phyloP scores from a whole-genome alignment of 306 rosid genomes.

The Castanea sativa region DNA sequence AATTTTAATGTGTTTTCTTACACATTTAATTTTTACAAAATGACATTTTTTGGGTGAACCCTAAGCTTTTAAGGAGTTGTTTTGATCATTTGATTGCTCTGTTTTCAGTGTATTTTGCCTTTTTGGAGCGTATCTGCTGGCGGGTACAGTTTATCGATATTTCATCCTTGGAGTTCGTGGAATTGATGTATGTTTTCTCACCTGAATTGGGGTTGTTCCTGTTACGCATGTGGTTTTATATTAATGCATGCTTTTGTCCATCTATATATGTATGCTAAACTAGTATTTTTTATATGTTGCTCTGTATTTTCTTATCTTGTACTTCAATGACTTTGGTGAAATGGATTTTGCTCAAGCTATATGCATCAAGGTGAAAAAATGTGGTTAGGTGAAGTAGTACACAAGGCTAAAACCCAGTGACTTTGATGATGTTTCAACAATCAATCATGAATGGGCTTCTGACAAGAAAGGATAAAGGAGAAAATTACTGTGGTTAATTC shows the following conservation, averaged over 20 bases:
- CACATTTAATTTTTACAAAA: constrained; percentile 15
- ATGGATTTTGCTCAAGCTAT: not conserved
- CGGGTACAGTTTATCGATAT: constrained; percentile 66
- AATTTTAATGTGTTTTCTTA: not conserved
- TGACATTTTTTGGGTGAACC: constrained; percentile 3
- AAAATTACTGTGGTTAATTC: too few relatives aligned
- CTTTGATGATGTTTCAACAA: too few relatives aligned
- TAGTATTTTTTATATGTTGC: not conserved
- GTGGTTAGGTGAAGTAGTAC: too few relatives aligned
- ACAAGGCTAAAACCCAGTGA: too few relatives aligned
- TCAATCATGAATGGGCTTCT: too few relatives aligned
- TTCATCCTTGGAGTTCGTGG: constrained; percentile 64
- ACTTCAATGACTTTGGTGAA: not conserved
- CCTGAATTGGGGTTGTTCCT: constrained; percentile 17
- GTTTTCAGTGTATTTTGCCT: constrained; percentile 69
- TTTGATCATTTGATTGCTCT: constrained; percentile 16
- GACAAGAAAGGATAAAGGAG: too few relatives aligned
- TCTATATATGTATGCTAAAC: not conserved
- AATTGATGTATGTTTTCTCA: constrained; percentile 58
- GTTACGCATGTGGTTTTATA: not conserved
- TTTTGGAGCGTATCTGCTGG: constrained; percentile 70
- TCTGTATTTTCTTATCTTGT: not conserved
- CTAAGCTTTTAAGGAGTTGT: constrained; percentile 21
- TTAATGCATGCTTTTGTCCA: constrained; percentile 7
- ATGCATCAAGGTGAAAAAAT: too few relatives aligned